Evolutionary conservation across 2,329 filamentous ascomycete genomes (phyloP).

Genomic region (Pyricularia sp.): DNA sequence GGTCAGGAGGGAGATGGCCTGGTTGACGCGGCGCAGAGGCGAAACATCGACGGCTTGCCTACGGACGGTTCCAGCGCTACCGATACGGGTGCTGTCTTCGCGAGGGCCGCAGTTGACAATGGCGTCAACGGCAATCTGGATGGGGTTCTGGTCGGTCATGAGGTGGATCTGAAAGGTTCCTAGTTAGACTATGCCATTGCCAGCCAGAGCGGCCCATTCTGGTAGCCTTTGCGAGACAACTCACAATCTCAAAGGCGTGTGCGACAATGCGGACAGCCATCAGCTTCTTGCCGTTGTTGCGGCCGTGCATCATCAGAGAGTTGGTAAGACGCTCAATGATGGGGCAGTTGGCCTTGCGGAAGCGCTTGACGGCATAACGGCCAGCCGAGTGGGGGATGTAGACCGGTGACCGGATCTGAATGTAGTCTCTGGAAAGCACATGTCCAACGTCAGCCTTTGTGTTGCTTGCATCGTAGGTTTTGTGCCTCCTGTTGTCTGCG

Average conservation of each 20-base stretch:
- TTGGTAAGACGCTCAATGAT: slow-evolving; percentile 99
- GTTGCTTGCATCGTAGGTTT: neutral
- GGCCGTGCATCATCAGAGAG: slow-evolving; percentile 99
- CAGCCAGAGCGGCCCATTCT: neutral
- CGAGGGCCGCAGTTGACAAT: slow-evolving; percentile 99
- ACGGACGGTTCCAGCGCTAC: slow-evolving; percentile 98
- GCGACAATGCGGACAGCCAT: slow-evolving; percentile 99
- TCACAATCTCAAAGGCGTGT: slow-evolving; percentile 98
- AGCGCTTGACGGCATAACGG: slow-evolving; percentile 97
- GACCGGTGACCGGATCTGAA: slow-evolving; percentile 97
- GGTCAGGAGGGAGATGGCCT: slow-evolving; percentile 97
- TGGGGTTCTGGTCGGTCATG: slow-evolving; percentile 99
- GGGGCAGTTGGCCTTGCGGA: slow-evolving; percentile 99
- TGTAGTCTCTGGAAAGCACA: slow-evolving; percentile 69
- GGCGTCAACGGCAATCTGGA: slow-evolving; percentile 98
- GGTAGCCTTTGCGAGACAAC: slow-evolving; percentile 5
- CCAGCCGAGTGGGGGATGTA: slow-evolving; percentile 98
- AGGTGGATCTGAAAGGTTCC: slow-evolving; percentile 70
- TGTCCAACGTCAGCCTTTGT: slow-evolving; percentile 5
- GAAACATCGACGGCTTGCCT: slow-evolving; percentile 99
- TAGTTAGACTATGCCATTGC: slow-evolving; percentile 16
- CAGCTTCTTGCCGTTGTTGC: slow-evolving; percentile 99
- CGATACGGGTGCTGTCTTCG: slow-evolving; percentile 99
- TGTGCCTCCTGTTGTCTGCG: neutral
- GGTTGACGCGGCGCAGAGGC: slow-evolving; percentile 98